A percentile compares a stretch with the other conserved stretches of the same genome.
Conservation (phyloP, 2,329 filamentous ascomycete genomes). For the Sordariomycetes sp. region DNA sequence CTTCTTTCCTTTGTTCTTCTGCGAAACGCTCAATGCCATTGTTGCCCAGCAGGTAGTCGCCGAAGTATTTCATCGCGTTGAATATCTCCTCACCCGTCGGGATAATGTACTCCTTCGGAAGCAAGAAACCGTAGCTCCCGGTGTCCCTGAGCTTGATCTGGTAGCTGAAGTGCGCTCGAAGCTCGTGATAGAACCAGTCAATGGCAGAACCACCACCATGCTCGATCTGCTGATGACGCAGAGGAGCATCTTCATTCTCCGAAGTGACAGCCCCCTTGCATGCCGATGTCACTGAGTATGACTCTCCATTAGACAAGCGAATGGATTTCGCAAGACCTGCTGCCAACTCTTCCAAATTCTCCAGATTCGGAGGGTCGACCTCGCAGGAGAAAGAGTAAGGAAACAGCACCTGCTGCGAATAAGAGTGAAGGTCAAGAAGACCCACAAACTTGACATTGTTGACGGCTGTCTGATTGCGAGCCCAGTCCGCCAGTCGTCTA, state of each 20-base stretch:
- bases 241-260: slow-evolving; percentile 11
- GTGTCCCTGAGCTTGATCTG: slow-evolving; percentile 92
- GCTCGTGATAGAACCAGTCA: slow-evolving; percentile 91
- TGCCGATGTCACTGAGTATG: slow-evolving; percentile 71
- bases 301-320: slow-evolving; percentile 65
- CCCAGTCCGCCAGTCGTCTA: slow-evolving; percentile 69
- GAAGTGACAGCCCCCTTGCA: slow-evolving; percentile 65
- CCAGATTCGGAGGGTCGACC: slow-evolving; percentile 69
- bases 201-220: slow-evolving; percentile 76
- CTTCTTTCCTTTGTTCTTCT: background rate
- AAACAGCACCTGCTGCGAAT: slow-evolving; percentile 90
- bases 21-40: slow-evolving; percentile 49
- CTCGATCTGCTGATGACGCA: slow-evolving; percentile 45
- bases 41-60: slow-evolving; percentile 66
- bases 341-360: slow-evolving; percentile 86
- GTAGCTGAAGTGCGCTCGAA: slow-evolving; percentile 76
- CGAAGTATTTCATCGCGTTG: slow-evolving; percentile 75
- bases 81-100: slow-evolving; percentile 85
- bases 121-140: slow-evolving; percentile 85
- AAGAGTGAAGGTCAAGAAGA: slow-evolving; percentile 85
- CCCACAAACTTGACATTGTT: slow-evolving; percentile 72
- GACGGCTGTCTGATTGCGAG: slow-evolving; percentile 62
- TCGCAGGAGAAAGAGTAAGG: slow-evolving; percentile 83
- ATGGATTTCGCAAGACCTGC: slow-evolving; percentile 85
- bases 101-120: slow-evolving; percentile 79